Evolutionary conservation across 345 rosid genomes (phyloP), one percentile per base, ranked within the genome.

Genomic region (Balakata baccata): DNA sequence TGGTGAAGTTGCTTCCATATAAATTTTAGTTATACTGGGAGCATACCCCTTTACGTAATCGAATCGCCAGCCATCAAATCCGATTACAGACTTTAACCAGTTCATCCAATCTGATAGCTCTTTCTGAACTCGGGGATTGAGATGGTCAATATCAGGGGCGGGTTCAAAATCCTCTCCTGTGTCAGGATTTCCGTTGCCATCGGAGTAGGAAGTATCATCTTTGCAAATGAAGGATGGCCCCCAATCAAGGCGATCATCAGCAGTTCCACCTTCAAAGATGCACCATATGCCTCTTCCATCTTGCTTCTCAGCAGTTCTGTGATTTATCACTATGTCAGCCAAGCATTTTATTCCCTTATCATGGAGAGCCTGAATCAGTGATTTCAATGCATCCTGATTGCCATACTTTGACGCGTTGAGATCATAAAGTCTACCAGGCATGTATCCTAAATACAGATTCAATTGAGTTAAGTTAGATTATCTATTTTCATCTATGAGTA

Each of bases 341-440:
- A 94, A 22, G 71, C 89, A 76, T 69, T 90, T 94, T 34, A 94
- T 85, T 56, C 90, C 87, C 51, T 84, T 84, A 22, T 59, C 65
- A 49, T 83, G 89, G 53, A 94, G 81, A 5, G 87, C 86, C 18
- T 52, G 75, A 56, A 87, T 77, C 18, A 94, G 65, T 0, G 92
- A 87, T 73, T 90, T 89, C 46, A 92, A 62, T 29, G 87, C 90
- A 7, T 58, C 58, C 58, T 78, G 82, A 16, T 84, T 86, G 58
- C 98, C 98, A 67, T 90, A 94, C 62, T 82, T 89, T 20, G 98
- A 94, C 38, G 85, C 81, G 57, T 81, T 63, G 0, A 94, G 83
- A 84, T 94, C 97, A 77, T 94, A 92, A 3, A 94, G 83, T 80
- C 93, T 85, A n/a, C 97, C 97, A 3, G 97, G 97, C 77, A 94